phyloP scores from a whole-genome alignment of 192 early-diverging fungal genomes.

The Entrophospora sp. region DNA sequence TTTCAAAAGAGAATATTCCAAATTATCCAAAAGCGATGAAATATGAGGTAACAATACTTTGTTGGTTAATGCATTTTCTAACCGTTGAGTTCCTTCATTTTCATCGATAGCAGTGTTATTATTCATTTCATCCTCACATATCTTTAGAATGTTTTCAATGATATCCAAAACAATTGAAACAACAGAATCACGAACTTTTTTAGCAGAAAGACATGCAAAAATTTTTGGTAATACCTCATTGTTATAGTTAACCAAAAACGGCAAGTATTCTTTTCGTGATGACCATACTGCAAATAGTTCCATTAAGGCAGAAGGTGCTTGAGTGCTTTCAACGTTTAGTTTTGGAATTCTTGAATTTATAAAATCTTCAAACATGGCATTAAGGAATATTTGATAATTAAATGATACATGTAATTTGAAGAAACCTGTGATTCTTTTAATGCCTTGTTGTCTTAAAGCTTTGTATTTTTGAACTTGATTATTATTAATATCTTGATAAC shows the following conservation, averaged over 20 bases:
- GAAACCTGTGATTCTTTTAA: conserved; percentile 68
- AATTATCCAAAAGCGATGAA: conserved; percentile 48
- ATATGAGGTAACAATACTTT: conserved; percentile 46
- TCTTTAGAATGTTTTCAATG: conserved; percentile 57
- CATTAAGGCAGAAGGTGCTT: conserved; percentile 72
- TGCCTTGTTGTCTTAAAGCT: conserved; percentile 57
- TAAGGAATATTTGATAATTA: conserved; percentile 69
- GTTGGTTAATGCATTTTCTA: conserved; percentile 29
- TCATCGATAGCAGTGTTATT: no score
- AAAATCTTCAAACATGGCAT: conserved; percentile 61
- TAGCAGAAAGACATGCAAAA: conserved; percentile 65
- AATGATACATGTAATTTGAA: conserved; percentile 68
- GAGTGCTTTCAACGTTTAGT: conserved; percentile 78
- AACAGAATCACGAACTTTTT: conserved; percentile 70
- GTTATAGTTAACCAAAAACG: conserved; percentile 60
- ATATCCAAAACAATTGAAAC: conserved; percentile 62
- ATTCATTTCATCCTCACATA: conserved; percentile 45
- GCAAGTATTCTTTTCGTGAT: conserved; percentile 47
- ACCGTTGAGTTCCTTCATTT: not conserved
- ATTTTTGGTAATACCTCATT: conserved; percentile 57
- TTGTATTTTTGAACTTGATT: conserved; percentile 31
- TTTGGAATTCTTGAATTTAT: conserved; percentile 62
- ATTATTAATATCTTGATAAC: conserved; percentile 7
- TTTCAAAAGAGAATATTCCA: conserved; percentile 42
- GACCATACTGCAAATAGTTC: conserved; percentile 76